Percentiles rank a stretch among this genome's conserved stretches.
Evolutionary conservation across 805 yeast genomes (phyloP).

Genomic region (Kodamaea kakaduensis): DNA sequence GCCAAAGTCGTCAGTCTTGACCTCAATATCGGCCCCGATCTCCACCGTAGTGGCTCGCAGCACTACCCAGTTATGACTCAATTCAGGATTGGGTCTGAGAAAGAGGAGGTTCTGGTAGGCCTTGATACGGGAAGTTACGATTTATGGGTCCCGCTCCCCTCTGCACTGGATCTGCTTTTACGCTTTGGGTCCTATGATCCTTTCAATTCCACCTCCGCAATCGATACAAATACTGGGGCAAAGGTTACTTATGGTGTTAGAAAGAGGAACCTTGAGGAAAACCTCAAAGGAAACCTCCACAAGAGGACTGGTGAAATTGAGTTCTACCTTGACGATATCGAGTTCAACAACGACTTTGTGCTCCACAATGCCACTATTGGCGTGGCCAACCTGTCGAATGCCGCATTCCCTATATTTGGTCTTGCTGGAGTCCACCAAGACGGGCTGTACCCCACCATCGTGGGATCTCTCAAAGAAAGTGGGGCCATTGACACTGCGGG

Average conservation of each 20-base stretch:
- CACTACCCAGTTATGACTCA: background rate
- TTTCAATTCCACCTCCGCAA: background rate
- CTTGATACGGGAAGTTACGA: background rate
- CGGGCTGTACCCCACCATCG: background rate
- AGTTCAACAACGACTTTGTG: background rate
- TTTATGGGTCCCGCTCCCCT: background rate
- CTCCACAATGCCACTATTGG: background rate
- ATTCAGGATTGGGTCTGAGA: background rate
- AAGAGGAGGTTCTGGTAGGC: background rate
- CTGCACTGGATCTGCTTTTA: background rate
- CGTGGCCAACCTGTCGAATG: background rate
- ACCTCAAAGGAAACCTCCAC: no score
- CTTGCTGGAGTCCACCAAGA: background rate
- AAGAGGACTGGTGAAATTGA: background rate
- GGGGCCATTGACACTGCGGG: constrained; percentile 43
- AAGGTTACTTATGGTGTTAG: constrained; percentile 3
- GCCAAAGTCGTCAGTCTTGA: no score
- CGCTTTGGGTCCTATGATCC: background rate
- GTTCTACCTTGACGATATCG: background rate
- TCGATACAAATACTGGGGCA: background rate
- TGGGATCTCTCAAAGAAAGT: background rate
- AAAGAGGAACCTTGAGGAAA: constrained; percentile 8
- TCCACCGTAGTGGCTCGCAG: background rate
- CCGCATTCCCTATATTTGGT: background rate
- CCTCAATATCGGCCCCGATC: background rate